These are phyloP conservation scores for Aspergillus udagawae DNA, from an alignment of 2,329 filamentous ascomycete species.

Conservation along the genomic window DNA sequence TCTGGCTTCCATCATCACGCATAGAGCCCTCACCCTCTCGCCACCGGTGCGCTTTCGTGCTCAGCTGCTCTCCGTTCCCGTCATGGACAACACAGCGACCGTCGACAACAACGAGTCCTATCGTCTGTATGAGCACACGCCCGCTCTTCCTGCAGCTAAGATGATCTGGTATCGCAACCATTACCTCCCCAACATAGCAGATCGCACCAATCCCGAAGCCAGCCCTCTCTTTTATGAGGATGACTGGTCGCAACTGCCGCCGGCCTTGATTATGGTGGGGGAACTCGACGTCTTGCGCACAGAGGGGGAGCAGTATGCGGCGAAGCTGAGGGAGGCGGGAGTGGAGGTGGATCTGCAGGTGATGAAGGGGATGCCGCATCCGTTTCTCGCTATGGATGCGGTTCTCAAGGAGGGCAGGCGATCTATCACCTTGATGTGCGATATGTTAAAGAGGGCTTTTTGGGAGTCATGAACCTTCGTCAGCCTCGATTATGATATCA, in stretches of 20 bases:
- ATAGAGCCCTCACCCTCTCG: constrained; percentile 42
- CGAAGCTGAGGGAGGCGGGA: constrained; percentile 46
- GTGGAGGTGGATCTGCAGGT: constrained; percentile 48
- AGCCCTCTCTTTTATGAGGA: constrained; percentile 51
- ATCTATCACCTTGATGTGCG: constrained; percentile 48
- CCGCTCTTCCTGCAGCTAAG: constrained; percentile 53
- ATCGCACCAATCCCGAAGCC: constrained; percentile 50
- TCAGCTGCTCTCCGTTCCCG: constrained; percentile 56
- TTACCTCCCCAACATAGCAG: constrained; percentile 49
- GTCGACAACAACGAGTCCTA: constrained; percentile 46
- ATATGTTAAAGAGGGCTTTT: constrained; percentile 31
- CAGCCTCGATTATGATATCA: background rate
- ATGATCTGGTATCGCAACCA: constrained; percentile 60
- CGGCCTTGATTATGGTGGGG: constrained; percentile 51
- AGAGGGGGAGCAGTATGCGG: constrained; percentile 52
- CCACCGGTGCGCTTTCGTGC: constrained; percentile 39
- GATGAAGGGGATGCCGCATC: constrained; percentile 55
- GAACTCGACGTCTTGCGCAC: constrained; percentile 55
- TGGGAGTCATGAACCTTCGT: constrained; percentile 14
- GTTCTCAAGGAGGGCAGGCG: constrained; percentile 49
- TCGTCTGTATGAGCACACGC: constrained; percentile 48
- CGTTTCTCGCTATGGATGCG: constrained; percentile 57
- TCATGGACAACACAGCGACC: constrained; percentile 55
- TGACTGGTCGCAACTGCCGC: constrained; percentile 49
- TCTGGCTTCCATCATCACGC: constrained; percentile 51